Conservation (phyloP, 345 rosid species). For the Citrus cavaleriei region DNA sequence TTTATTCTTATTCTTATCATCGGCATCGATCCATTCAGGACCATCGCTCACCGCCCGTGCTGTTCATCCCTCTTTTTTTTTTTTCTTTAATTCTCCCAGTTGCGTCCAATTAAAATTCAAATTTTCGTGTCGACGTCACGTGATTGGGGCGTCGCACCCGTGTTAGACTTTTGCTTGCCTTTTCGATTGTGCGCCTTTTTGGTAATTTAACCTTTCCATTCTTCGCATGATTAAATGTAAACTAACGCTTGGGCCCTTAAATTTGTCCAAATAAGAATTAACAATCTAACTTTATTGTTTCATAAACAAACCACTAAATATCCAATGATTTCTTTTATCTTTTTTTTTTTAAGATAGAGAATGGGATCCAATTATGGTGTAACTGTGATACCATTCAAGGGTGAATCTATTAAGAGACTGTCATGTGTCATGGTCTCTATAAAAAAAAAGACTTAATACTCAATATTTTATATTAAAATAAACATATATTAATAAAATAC, state of each 20-base stretch:
- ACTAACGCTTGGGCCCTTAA: not conserved
- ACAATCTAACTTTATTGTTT: too few relatives aligned
- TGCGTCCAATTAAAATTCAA: not conserved
- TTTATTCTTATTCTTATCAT: not conserved
- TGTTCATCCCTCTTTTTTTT: not conserved
- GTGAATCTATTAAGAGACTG: too few relatives aligned
- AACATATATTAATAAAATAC: too few relatives aligned
- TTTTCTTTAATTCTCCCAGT: not conserved
- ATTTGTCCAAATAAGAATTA: not conserved
- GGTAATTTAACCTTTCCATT: not conserved
- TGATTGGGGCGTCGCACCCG: not conserved
- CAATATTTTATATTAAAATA: too few relatives aligned
- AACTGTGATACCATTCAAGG: too few relatives aligned
- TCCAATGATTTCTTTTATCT: too few relatives aligned
- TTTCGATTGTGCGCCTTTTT: not conserved
- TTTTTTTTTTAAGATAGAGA: too few relatives aligned
- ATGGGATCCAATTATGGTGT: too few relatives aligned
- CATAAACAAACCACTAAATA: too few relatives aligned
- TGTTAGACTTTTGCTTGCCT: not conserved
- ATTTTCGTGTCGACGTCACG: conserved; percentile 9
- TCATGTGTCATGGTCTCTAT: too few relatives aligned
- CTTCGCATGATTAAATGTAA: not conserved
- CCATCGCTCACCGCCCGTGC: not conserved
- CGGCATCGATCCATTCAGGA: not conserved
- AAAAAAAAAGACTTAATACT: too few relatives aligned